Base-by-base conservation (phyloP, 441 rosid species). In the Brassica balearica region DNA sequence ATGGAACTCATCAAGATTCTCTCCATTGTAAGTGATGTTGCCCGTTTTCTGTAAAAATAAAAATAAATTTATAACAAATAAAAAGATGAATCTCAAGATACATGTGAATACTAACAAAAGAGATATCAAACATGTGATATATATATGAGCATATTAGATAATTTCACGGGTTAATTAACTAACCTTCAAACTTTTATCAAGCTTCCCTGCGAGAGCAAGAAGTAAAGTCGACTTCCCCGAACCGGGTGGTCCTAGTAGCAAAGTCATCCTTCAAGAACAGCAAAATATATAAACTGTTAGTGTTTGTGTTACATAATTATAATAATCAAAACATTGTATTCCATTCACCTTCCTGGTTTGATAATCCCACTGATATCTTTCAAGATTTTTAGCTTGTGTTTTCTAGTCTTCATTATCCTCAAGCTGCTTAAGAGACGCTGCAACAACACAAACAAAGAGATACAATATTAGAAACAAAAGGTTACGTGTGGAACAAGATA, bases 211-310 rank as follows among this genome's bases (percentile, higher is more conserved):
- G 3, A 95, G 94, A 81, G 97, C 95, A 74, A 81, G 80, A 43
- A 95, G 94, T 80, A 93, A 84, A 22, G 94, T 83, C 14, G 98
- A 92, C 83, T 93, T 93, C 8, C 98, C 99, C 0, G 98, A 91
- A 46, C 97, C 97, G 0, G 99, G 99, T 69, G 99, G 99, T 80
- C 98, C 99, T 73, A 93, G 80, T 22, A 95, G 89, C 82, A 95
- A 77, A 7, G 99, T 91, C 99, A 95, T 93, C 91, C 97, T 95
- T 53, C 70, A 67, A 41, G 2, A 25, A 64, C 15, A 25, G 34
- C 71, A 62, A 70, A 5, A 25, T 25, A 25, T 25, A 25, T 25
- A 25, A 68, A 32, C 46, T 72, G 1, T 79, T 46, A 78, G 68
- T 58, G 60, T 65, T 10, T 34, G n/a, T 53, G 59, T 53, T 8